Evolutionary conservation across 495 filamentous ascomycete species (phyloP).

Genomic region (Penicillium lagena): DNA sequence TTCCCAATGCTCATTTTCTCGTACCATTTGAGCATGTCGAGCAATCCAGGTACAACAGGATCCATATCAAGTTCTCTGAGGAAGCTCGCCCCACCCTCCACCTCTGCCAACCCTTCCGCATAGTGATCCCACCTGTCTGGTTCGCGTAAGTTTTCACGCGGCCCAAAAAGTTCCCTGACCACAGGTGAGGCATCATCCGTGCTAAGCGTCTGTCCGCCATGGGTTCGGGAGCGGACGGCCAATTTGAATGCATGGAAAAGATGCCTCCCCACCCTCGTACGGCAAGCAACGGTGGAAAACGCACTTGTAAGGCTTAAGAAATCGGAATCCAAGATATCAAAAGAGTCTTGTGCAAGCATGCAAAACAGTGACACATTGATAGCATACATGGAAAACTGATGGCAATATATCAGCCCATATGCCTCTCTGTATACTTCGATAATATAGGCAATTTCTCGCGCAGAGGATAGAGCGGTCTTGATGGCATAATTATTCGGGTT

Average conservation of each 20-base stretch:
- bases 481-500: neutral
- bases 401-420: constrained; percentile 22
- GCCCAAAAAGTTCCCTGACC: constrained; percentile 12
- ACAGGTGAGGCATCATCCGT: constrained; percentile 2
- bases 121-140: constrained; percentile 9
- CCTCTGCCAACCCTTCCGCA: constrained; percentile 1
- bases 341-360: constrained; percentile 15
- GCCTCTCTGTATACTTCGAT: constrained; percentile 10
- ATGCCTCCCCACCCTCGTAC: constrained; percentile 19
- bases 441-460: constrained; percentile 16
- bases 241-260: constrained; percentile 22
- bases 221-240: constrained; percentile 13
- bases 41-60: neutral
- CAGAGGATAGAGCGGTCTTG: constrained; percentile 12
- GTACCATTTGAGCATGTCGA: constrained; percentile 17
- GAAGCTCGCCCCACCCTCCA: constrained; percentile 3
- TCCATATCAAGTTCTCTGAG: neutral
- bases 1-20: constrained; percentile 16
- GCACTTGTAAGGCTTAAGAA: constrained; percentile 19
- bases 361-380: constrained; percentile 24
- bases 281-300: constrained; percentile 16
- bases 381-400: constrained; percentile 27
- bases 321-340: constrained; percentile 22
- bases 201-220: neutral
- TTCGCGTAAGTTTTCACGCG: neutral